These are phyloP conservation scores for Kondoa malvinella DNA, from an alignment of 768 basidiomycete species.

Conservation along the genomic window DNA sequence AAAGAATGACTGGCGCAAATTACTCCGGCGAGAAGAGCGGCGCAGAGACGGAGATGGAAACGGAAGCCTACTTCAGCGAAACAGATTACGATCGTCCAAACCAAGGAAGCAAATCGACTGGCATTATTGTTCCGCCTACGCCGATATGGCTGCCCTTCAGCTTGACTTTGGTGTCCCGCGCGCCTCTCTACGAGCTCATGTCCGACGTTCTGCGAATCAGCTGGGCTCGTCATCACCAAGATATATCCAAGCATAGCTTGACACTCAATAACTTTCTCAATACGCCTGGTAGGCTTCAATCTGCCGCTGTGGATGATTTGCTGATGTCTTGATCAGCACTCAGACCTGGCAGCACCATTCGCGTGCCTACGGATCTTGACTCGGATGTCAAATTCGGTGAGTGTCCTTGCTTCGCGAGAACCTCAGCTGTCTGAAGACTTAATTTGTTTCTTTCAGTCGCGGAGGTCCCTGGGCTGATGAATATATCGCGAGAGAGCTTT, in stretches of 20 bases:
- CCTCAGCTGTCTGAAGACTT: not conserved
- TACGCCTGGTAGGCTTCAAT: slow-evolving; percentile 25
- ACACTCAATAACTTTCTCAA: slow-evolving; percentile 28
- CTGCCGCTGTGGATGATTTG: too few species aligned
- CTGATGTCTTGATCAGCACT: too few species aligned
- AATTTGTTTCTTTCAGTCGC: slow-evolving; percentile 13
- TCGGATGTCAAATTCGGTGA: too few species aligned
- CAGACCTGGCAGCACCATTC: slow-evolving; percentile 28
- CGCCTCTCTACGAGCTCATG: slow-evolving; percentile 89
- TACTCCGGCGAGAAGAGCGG: slow-evolving; percentile 45
- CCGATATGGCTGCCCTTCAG: slow-evolving; percentile 15
- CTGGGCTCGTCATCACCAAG: slow-evolving; percentile 45
- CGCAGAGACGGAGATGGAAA: slow-evolving; percentile 38
- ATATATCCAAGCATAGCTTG: slow-evolving; percentile 18
- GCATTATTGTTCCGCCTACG: not conserved
- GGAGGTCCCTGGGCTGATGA: slow-evolving; percentile 25
- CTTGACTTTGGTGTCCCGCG: slow-evolving; percentile 52
- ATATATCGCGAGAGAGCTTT: not conserved
- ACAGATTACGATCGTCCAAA: slow-evolving; percentile 19
- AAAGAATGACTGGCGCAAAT: slow-evolving; percentile 38
- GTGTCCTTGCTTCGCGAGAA: not conserved
- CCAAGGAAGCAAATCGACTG: not conserved
- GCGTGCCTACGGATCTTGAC: slow-evolving; percentile 22
- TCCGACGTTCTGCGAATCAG: slow-evolving; percentile 87
- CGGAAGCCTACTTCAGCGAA: slow-evolving; percentile 32